Percentiles rank a stretch among this genome's conserved stretches.
Evolutionary conservation across 2,329 filamentous ascomycete species (phyloP).

Genomic region (Fragosphaeria purpurea): DNA sequence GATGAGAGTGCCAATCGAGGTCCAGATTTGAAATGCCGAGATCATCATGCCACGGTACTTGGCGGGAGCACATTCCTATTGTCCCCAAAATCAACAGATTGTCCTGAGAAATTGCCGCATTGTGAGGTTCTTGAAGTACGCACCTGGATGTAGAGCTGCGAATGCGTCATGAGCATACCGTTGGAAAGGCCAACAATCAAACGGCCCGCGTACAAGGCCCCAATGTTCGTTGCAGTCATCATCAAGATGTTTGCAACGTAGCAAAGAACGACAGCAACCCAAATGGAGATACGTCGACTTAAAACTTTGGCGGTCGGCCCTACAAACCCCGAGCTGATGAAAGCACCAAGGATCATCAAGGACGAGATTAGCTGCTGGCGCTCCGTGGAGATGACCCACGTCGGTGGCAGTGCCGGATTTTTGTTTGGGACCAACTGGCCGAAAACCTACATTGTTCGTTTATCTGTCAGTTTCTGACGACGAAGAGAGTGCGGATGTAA

Average conservation of each 20-base stretch:
- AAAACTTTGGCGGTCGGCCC: slow-evolving; percentile 27
- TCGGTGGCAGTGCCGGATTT: slow-evolving; percentile 18
- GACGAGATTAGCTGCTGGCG: slow-evolving; percentile 39
- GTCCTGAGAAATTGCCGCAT: too few relatives aligned
- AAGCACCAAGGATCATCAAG: slow-evolving; percentile 37
- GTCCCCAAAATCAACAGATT: slow-evolving; percentile 19
- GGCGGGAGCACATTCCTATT: slow-evolving; percentile 20
- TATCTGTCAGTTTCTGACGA: too few relatives aligned
- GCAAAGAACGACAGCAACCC: slow-evolving; percentile 39
- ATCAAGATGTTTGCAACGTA: slow-evolving; percentile 44
- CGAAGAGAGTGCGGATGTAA: neutral
- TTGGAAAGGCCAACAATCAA: slow-evolving; percentile 46
- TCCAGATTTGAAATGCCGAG: slow-evolving; percentile 23
- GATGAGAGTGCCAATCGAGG: slow-evolving; percentile 26
- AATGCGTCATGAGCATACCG: slow-evolving; percentile 46
- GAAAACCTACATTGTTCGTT: slow-evolving; percentile 20
- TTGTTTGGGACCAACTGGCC: slow-evolving; percentile 25
- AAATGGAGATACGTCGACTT: slow-evolving; percentile 27
- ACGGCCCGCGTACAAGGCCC: slow-evolving; percentile 43
- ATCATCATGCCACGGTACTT: slow-evolving; percentile 25
- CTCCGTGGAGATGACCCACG: slow-evolving; percentile 34
- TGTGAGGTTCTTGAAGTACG: neutral
- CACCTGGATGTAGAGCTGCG: slow-evolving; percentile 27
- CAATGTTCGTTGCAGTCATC: slow-evolving; percentile 45
- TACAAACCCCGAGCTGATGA: slow-evolving; percentile 31